These are phyloP conservation scores for Mycosphaerella sp. DNA, from an alignment of 2,329 filamentous ascomycete genomes.

Conservation along the genomic window DNA sequence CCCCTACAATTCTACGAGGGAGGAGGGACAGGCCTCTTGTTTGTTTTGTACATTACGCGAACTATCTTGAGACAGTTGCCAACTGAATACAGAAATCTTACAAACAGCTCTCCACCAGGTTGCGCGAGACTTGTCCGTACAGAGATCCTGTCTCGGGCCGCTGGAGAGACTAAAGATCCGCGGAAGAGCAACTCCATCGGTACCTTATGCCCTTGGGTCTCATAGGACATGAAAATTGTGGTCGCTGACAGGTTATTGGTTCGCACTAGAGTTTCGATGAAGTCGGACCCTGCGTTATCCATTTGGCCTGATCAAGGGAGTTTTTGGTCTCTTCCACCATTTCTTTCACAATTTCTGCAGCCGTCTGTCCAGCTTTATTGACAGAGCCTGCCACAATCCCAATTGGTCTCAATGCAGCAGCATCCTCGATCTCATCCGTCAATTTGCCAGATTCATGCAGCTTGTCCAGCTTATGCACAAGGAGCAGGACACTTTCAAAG, in stretches of 20 bases:
- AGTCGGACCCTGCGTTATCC: background rate
- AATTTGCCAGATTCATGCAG: conserved; percentile 38
- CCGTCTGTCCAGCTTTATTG: conserved; percentile 18
- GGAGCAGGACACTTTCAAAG: too few species aligned
- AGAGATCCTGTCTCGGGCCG: background rate
- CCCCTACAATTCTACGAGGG: background rate
- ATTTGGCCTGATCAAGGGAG: too few species aligned
- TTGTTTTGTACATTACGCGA: background rate
- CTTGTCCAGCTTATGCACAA: conserved; percentile 87
- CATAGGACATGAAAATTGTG: too few species aligned
- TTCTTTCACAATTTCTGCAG: conserved; percentile 17
- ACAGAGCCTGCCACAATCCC: conserved; percentile 20
- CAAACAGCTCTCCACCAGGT: background rate
- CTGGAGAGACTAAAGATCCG: background rate
- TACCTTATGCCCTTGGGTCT: too few species aligned
- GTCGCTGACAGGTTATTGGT: too few species aligned
- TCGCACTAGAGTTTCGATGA: background rate
- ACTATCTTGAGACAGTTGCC: background rate
- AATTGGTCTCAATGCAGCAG: conserved; percentile 34
- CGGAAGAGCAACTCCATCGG: background rate
- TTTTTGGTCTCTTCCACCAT: conserved; percentile 1
- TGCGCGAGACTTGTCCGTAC: background rate
- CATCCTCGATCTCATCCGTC: conserved; percentile 21
- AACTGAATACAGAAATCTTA: background rate
- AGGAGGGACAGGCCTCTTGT: background rate